Percentiles rank a stretch among this genome's conserved stretches.
Evolutionary conservation across 2,329 filamentous ascomycete species (phyloP).

Genomic region (Cryphonectria japonica): DNA sequence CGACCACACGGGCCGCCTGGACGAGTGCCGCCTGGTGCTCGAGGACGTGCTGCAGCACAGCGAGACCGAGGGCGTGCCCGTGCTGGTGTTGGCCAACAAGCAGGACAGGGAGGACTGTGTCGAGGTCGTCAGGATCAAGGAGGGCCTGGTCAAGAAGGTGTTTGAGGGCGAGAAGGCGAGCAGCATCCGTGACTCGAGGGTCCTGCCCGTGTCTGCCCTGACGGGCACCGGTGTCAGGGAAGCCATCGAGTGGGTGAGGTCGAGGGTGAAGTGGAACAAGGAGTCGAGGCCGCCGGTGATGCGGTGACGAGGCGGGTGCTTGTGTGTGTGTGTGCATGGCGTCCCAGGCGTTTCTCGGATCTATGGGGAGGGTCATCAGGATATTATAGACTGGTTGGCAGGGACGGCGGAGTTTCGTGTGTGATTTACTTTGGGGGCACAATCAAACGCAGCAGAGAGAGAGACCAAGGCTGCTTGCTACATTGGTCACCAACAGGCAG

Average conservation of each 20-base stretch:
- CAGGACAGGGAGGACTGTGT: constrained; percentile 97
- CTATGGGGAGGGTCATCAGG: neutral
- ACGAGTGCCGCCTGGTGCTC: constrained; percentile 87
- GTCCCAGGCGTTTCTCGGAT: constrained; percentile 14
- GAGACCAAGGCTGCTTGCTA: neutral
- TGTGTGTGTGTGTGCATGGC: constrained; percentile 9
- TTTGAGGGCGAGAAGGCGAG: constrained; percentile 91
- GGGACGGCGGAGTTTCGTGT: constrained; percentile 12
- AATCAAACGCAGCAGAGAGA: neutral
- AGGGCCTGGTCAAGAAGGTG: constrained; percentile 91
- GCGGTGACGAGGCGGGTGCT: constrained; percentile 60
- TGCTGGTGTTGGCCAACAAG: constrained; percentile 94
- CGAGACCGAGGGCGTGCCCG: constrained; percentile 87
- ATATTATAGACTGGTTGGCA: neutral
- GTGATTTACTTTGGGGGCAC: neutral
- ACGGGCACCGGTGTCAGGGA: constrained; percentile 86
- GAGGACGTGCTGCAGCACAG: constrained; percentile 87
- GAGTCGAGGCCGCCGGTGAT: constrained; percentile 90
- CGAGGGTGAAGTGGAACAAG: constrained; percentile 94
- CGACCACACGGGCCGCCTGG: constrained; percentile 64
- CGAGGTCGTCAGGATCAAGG: constrained; percentile 96
- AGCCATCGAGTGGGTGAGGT: constrained; percentile 95
- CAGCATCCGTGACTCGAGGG: constrained; percentile 85
- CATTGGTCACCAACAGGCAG: constrained; percentile 1
- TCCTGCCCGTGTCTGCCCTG: constrained; percentile 89